phyloP scores from a whole-genome alignment of 306 rosid species.

The Mimosa bimucronata region DNA sequence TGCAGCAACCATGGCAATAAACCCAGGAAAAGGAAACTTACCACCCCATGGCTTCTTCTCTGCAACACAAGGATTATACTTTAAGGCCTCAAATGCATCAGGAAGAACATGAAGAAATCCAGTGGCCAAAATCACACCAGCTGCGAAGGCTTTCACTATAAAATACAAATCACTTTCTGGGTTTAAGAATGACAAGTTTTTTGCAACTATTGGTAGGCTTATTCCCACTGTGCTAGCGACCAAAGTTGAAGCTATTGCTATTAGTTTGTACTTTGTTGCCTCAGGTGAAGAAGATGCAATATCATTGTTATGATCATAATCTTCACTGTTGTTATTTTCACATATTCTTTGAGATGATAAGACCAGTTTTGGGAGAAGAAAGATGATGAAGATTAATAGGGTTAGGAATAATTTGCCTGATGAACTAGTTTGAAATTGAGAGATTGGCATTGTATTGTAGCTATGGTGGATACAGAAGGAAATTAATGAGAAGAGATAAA shows the following conservation, averaged over 20 bases:
- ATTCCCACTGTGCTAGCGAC: constrained; percentile 56
- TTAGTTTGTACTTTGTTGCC: constrained; percentile 51
- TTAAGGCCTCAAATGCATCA: constrained; percentile 57
- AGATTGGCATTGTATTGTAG: constrained; percentile 20
- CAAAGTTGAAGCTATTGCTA: constrained; percentile 51
- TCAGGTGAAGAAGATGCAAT: constrained; percentile 34
- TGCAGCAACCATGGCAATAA: constrained; percentile 68
- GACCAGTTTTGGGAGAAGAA: constrained; percentile 37
- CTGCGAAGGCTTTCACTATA: constrained; percentile 65
- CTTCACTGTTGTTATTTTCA: constrained; percentile 16
- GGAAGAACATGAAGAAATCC: constrained; percentile 73
- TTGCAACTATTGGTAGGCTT: constrained; percentile 52
- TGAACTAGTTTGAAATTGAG: not conserved
- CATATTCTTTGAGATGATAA: constrained; percentile 40
- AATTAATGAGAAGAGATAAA: no score
- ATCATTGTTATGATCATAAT: constrained; percentile 9
- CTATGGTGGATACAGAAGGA: not conserved
- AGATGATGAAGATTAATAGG: constrained; percentile 19
- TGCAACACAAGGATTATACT: constrained; percentile 49
- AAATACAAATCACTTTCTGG: constrained; percentile 55
- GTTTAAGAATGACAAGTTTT: constrained; percentile 37
- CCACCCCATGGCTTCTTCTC: constrained; percentile 57
- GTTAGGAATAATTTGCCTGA: constrained; percentile 31
- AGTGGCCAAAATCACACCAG: constrained; percentile 74
- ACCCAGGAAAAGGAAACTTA: constrained; percentile 65